phyloP scores from a whole-genome alignment of 2,329 filamentous ascomycete species.

The Hymenoscyphus occultus region DNA sequence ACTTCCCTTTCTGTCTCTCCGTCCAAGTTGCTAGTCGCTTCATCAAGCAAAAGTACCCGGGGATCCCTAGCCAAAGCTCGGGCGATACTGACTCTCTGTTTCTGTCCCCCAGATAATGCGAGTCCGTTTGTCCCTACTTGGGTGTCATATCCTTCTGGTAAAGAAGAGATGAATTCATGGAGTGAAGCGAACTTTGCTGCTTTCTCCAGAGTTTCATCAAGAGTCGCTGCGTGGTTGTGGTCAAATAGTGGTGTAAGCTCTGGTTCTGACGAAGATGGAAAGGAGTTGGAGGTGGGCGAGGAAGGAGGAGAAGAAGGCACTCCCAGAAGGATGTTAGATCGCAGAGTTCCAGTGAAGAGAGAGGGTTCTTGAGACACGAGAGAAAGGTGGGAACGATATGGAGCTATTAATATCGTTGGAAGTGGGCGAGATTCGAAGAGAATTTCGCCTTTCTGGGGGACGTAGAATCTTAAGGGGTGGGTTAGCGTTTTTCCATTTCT shows the following conservation, averaged over 20 bases:
- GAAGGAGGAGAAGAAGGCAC: constrained; percentile 48
- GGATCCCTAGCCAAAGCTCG: constrained; percentile 66
- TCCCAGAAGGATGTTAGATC: constrained; percentile 66
- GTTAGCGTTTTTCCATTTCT: not conserved
- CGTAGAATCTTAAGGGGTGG: constrained; percentile 52
- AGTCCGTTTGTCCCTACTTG: constrained; percentile 89
- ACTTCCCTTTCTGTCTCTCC: constrained; percentile 54
- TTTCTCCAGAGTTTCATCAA: constrained; percentile 52
- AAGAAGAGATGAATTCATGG: constrained; percentile 76
- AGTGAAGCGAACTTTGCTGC: constrained; percentile 70
- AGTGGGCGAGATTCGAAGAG: constrained; percentile 60
- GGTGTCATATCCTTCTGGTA: constrained; percentile 86
- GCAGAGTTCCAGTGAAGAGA: constrained; percentile 63
- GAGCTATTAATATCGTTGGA: constrained; percentile 51
- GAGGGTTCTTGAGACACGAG: constrained; percentile 72
- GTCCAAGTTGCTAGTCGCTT: constrained; percentile 60
- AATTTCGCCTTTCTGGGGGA: constrained; percentile 58
- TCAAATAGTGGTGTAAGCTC: not conserved
- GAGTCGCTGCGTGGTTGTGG: not conserved
- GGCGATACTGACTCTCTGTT: constrained; percentile 88
- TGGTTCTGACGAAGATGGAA: not conserved
- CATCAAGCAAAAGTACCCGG: constrained; percentile 65
- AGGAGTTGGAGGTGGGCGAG: constrained; percentile 41
- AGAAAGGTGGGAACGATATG: constrained; percentile 63
- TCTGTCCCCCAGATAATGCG: constrained; percentile 86